Base-by-base conservation (phyloP, 2,329 filamentous ascomycete genomes). In the Aspergillus sp. region DNA sequence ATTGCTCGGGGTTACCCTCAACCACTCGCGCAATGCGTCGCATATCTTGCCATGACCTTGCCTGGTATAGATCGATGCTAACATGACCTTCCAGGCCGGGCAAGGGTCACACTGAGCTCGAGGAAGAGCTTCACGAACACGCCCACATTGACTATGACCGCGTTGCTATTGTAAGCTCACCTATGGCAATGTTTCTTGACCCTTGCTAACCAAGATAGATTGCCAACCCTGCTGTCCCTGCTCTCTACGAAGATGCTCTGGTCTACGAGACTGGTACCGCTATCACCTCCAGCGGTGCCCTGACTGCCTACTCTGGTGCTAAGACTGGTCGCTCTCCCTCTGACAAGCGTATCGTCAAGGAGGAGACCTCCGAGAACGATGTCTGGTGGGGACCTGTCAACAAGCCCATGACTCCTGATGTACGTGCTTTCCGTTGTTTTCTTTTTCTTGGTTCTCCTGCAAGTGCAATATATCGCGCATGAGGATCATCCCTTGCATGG, bases 341-440 rank as follows among this genome's bases (percentile, higher is more conserved):
- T 58, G 95, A 99, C 82, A 99, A 99, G 89, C 90, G 95, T 78
- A 91, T 99, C 76, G 95, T 99, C 76, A 88, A 96, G 82, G 95
- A 99, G 80, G 83, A 89, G 62, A 84, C 87, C 65, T 98, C 95
- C 67, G 89, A 97, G 79, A 89, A 95, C 59, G 88, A 99, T 63
- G 86, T 99, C 74, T 99, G 95, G 95, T 98, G 95, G 95, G 95
- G 95, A 74, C 94, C 95, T 59, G 95, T 99, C 70, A 99, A 99
- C 86, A 98, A 98, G 87, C 91, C 94, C 76, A 99, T 99, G 95
- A 89, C 87, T 69, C 87, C 92, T 72, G 93, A 98, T 79, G 95
- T 98, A 89, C 88, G 91, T 82, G 60, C 30, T 63, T 60, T 59
- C 13, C 45, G 63, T 55, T 59, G 51, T 52, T 51, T 59, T 64